These are phyloP conservation scores for Ulota crispa DNA, from an alignment of 225 moss, liverwort and hornwort genomes.

Conservation along the genomic window DNA sequence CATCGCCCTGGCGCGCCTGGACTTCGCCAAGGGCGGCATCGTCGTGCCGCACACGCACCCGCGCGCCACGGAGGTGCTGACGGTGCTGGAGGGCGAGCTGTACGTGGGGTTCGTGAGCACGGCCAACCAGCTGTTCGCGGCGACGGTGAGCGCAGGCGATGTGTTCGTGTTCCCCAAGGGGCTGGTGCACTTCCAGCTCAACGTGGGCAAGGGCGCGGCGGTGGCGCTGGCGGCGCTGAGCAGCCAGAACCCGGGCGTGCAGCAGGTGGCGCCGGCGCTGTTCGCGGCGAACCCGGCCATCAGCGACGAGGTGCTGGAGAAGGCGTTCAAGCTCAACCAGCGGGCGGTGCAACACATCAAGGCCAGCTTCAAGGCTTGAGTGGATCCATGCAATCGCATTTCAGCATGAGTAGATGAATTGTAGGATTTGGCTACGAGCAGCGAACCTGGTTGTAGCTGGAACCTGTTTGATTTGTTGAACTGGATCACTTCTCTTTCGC, in stretches of 20 bases:
- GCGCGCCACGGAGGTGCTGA: too few species aligned
- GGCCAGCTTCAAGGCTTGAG: constrained; percentile 11
- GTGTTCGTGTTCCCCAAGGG: constrained; percentile 29
- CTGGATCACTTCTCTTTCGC: too few species aligned
- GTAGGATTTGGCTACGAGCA: too few species aligned
- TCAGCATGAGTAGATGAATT: too few species aligned
- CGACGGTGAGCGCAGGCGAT: constrained; percentile 15
- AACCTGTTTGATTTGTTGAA: too few species aligned
- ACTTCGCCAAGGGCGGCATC: too few species aligned
- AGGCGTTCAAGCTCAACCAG: too few species aligned
- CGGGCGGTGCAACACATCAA: constrained; percentile 19
- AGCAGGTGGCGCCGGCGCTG: constrained; percentile 3
- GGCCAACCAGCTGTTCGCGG: constrained; percentile 23
- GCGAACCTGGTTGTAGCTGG: too few species aligned
- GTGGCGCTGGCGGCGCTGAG: constrained; percentile 19
- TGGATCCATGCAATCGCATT: too few species aligned
- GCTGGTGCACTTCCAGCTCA: constrained; percentile 23
- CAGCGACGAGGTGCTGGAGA: constrained; percentile 29
- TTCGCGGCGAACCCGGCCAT: constrained; percentile 4
- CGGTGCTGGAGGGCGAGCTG: too few species aligned
- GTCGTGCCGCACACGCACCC: too few species aligned
- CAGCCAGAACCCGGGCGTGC: constrained; percentile 34
- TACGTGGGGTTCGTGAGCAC: constrained; percentile 41
- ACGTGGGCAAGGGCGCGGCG: not conserved
- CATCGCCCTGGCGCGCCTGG: too few species aligned